Base-by-base conservation (phyloP, 306 rosid species). In the Acacia confusa region DNA sequence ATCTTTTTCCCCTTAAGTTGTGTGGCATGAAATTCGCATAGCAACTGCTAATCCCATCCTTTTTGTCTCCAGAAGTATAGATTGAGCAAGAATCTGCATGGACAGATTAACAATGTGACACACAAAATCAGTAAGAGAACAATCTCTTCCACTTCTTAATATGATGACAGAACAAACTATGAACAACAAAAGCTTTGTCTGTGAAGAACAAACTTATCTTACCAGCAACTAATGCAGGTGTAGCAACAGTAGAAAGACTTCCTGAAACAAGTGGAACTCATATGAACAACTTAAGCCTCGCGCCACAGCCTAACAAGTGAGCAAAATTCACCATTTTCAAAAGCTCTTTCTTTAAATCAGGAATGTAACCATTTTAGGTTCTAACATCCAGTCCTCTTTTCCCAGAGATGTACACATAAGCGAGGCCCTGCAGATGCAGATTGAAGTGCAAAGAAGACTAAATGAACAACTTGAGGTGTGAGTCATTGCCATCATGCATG, bases 391-490 rank as follows among this genome's bases (percentile, higher is more conserved):
- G 34, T 79, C n/a, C 27, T 63, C 65, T 38, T 63, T 52, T 83
- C 67, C 63, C 88, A 94, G 97, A 88, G 89, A 90, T 76, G 70
- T 90, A 47, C 94, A 90, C 60, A 84, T 94, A 73, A 82, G 84
- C 76, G 98, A 94, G 86, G 88, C 98, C 63, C 92, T 92, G 63
- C 92, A 94, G 70, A 89, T 94, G 94, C 98, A 94, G 78, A 92
- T 94, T 41, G 98, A 92, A 84, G 98, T 92, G 64, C 98, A 94
- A 74, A 92, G 94, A 89, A 92, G 97, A 82, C 84, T 94, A 69
- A 93, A 94, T 76, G 95, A 92, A 71, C 98, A 94, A 72, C 95
- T 94, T 44, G 98, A 94, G 97, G 98, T 94, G 86, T 48, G 86
- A 32, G 13, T 63, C 45, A 32, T 45, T 22, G 47, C 69, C 40